phyloP scores from a whole-genome alignment of 2,329 filamentous ascomycete species.

The Diaporthe vaccinii region DNA sequence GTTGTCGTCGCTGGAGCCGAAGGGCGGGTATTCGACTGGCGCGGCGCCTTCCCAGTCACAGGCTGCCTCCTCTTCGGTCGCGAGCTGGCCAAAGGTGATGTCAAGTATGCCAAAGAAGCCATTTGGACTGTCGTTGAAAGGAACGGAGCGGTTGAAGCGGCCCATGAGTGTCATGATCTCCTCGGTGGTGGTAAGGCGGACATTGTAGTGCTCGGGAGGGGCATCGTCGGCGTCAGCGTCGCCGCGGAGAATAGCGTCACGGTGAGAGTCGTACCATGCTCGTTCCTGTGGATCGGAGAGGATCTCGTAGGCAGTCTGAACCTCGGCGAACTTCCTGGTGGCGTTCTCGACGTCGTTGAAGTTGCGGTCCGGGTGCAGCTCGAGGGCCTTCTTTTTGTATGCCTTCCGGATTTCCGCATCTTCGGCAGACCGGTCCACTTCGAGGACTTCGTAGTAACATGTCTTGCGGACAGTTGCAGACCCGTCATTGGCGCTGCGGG shows the following conservation, averaged over 20 bases:
- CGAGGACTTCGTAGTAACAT: slow-evolving; percentile 89
- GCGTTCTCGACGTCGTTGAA: slow-evolving; percentile 86
- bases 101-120: slow-evolving; percentile 89
- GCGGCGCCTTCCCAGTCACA: slow-evolving; percentile 76
- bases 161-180: slow-evolving; percentile 85
- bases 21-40: slow-evolving; percentile 80
- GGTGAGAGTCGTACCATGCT: slow-evolving; percentile 97
- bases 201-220: slow-evolving; percentile 62
- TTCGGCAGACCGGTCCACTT: slow-evolving; percentile 77
- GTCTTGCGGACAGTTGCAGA: slow-evolving; percentile 65
- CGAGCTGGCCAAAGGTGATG: slow-evolving; percentile 83
- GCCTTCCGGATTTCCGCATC: slow-evolving; percentile 97
- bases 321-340: slow-evolving; percentile 88
- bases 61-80: slow-evolving; percentile 82
- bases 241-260: slow-evolving; percentile 83
- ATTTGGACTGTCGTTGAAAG: slow-evolving; percentile 82
- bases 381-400: slow-evolving; percentile 90
- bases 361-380: slow-evolving; percentile 96
- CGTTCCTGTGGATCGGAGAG: slow-evolving; percentile 95
- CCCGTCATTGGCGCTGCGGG: slow-evolving; percentile 44
- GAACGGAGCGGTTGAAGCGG: slow-evolving; percentile 82
- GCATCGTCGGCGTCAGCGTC: slow-evolving; percentile 63
- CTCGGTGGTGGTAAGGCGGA: slow-evolving; percentile 82
- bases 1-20: slow-evolving; percentile 80
- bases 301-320: slow-evolving; percentile 95